Base-by-base conservation (phyloP, 371 early-diverging fungal species). In the Mortierella sp. region DNA sequence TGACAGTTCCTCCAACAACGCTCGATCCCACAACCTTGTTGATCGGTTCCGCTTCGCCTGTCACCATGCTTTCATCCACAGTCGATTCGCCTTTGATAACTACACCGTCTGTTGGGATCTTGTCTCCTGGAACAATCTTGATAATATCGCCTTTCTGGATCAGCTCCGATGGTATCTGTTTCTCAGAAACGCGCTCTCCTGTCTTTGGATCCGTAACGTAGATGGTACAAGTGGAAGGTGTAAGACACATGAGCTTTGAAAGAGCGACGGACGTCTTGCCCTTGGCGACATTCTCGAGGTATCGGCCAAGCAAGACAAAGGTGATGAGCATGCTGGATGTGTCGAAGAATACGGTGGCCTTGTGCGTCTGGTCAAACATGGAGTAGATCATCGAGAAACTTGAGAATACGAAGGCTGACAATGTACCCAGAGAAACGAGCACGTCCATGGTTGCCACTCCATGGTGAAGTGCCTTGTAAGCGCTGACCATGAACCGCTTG, bases 11-110 rank as follows among this genome's bases (percentile, higher is more conserved):
- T 24, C 94, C 95, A 66, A 98, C 94, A 23, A 98, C 90, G 3
- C 53, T 41, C 51, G 86, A 84, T 7, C 91, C 94, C 1, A 50
- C 72, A 10, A 69, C 73, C 78, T 99, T 99, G 65, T 50, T 59
- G 31, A 99, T 92, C 0, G 98, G 95, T 23, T 95, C 81, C 16
- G 93, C 90, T 81, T 99, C 99, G 41, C 99, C 99, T 0, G 99
- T 99, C 0, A 99, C 90, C 83, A 99, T 94, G 54, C 96, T 93
- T 82, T 99, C 99, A 82, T 99, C 98, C 9, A 99, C 89, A 28
- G 89, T 84, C 5, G 95, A 90, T 10, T 82, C 53, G 4, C 99
- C 99, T 16, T 80, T 82, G n/a, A 90, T 78, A 9, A 99, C 83
- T 1, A 84, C 65, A n/a, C 96, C 98, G 79, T 99, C 99, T 0